These are phyloP conservation scores for Kodamaea kakaduensis DNA, from an alignment of 805 yeast species.

Conservation along the genomic window DNA sequence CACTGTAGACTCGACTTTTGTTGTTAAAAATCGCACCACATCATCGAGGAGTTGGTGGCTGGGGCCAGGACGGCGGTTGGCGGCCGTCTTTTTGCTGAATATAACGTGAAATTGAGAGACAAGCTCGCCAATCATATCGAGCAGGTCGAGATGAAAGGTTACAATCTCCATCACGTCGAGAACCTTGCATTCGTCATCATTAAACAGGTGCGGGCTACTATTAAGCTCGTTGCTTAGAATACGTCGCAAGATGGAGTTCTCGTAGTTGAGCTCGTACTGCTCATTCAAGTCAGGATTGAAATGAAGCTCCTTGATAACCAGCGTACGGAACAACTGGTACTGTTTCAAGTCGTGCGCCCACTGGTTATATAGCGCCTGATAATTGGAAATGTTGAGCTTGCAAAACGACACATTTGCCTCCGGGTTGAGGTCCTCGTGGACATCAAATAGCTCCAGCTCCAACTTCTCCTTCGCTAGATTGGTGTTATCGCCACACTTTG, in stretches of 20 bases:
- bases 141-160: conserved; percentile 16
- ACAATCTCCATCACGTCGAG: conserved; percentile 16
- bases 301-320: conserved; percentile 10
- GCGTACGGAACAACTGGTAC: conserved; percentile 5
- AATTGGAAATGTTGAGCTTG: conserved; percentile 3
- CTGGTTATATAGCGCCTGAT: conserved; percentile 4
- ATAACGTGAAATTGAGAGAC: conserved; percentile 6
- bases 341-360: conserved; percentile 4
- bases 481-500: not conserved
- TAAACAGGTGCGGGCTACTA: conserved; percentile 14
- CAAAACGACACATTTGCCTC: conserved; percentile 5
- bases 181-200: conserved; percentile 14
- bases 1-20: conserved; percentile 3
- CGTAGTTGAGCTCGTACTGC: conserved; percentile 14
- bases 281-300: conserved; percentile 11
- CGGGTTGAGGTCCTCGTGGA: conserved; percentile 7
- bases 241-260: conserved; percentile 14
- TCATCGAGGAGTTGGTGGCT: not conserved
- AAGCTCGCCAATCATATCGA: conserved; percentile 5
- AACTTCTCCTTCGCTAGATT: conserved; percentile 7
- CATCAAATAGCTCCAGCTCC: conserved; percentile 2
- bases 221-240: conserved; percentile 14
- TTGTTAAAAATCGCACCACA: conserved; percentile 2
- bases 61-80: not conserved
- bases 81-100: conserved; percentile 1